Evolutionary conservation across 2,329 filamentous ascomycete species (phyloP), one percentile per base, ranked within the genome.

Genomic region (Phialophora tarda): DNA sequence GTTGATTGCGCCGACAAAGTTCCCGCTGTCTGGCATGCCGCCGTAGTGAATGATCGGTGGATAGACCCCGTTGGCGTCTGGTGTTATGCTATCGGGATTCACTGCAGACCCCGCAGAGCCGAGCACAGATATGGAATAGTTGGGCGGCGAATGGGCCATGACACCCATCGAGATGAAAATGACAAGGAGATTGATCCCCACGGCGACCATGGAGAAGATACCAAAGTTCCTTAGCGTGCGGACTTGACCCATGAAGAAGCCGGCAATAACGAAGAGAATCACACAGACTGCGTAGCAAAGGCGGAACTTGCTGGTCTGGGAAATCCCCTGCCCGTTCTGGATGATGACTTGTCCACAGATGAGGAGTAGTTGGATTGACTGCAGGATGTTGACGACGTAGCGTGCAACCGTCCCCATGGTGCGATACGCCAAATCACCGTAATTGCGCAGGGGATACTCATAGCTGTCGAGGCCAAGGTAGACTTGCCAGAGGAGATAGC

Each of bases 351-450:
- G 73, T 28, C 75, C 76, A 5, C 73, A 68, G 30, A 72, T 74
- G 21, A 74, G 69, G 17, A 77, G 73, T 32, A 85, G 75, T 67
- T 81, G 80, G 30, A 85, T 69, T 0, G 81, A 77, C 72, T 85
- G 83, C 2, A 83, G 74, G 55, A 82, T 64, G 71, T 85, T 85
- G 75, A 84, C 77, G 14, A 79, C 63, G 67, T 85, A 78, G 12
- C 83, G 81, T 23, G 80, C 76, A 65, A 72, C 76, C 14, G 74
- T 73, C 2, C 84, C 84, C 67, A 78, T 84, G 54, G 81, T 74
- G 32, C 83, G 80, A 74, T 81, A 84, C 62, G 80, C 82, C 0
- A 83, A 71, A 73, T 84, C 82, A 10, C 82, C 82, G 57, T 81
- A 84, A 72, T 79, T 81, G 48, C 77, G 77, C 17, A 81, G 71